Conservation (phyloP, 2,329 filamentous ascomycete genomes). For the Acrocalymma vagum region DNA sequence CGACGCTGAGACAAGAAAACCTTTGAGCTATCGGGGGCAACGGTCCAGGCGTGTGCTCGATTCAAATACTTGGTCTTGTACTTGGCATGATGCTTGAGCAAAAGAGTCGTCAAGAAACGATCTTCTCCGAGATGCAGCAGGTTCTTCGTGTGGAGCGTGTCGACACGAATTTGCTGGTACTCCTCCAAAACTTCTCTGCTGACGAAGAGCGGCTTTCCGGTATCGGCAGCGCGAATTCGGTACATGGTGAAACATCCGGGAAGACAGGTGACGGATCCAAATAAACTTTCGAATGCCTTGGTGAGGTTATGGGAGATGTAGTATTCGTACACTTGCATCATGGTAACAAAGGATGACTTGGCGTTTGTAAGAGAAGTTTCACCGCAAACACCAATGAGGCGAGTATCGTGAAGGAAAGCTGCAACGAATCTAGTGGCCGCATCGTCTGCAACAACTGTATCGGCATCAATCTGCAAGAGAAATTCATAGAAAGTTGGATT, state of each 20-base stretch:
- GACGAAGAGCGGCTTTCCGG: constrained; percentile 94
- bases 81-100: constrained; percentile 89
- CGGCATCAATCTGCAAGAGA: constrained; percentile 94
- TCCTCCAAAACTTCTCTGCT: constrained; percentile 88
- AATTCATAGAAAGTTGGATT: constrained; percentile 99
- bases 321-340: constrained; percentile 99
- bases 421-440: constrained; percentile 92
- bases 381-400: constrained; percentile 92
- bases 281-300: constrained; percentile 97
- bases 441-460: constrained; percentile 91
- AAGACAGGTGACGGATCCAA: constrained; percentile 96
- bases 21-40: constrained; percentile 91
- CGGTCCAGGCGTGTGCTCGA: constrained; percentile 92
- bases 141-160: constrained; percentile 99
- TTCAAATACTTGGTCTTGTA: constrained; percentile 99
- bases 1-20: constrained; percentile 98
- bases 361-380: constrained; percentile 94
- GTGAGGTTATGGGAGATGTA: constrained; percentile 98
- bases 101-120: constrained; percentile 93
- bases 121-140: constrained; percentile 95
- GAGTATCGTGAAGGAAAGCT: constrained; percentile 88
- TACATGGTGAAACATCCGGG: constrained; percentile 99
- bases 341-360: constrained; percentile 91
- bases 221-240: constrained; percentile 91
- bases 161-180: constrained; percentile 93